Evolutionary conservation across 306 rosid genomes (phyloP).

Genomic region (Prunus davidiana): DNA sequence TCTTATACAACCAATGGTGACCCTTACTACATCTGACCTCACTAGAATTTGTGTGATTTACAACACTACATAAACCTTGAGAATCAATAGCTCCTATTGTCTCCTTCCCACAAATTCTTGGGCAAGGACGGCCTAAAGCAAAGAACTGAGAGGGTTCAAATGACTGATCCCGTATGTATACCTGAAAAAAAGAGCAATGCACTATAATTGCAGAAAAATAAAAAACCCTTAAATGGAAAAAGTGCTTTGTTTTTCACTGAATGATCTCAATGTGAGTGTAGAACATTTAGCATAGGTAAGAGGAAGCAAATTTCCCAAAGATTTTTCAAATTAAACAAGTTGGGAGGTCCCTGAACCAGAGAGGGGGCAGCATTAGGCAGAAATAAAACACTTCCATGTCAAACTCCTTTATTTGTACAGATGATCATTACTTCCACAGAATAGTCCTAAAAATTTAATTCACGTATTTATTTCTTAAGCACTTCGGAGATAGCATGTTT

Average conservation of each 20-base stretch:
- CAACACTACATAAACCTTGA: conserved; percentile 24
- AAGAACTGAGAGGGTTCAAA: conserved; percentile 75
- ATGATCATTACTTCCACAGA: not conserved
- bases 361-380: not conserved
- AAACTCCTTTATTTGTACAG: not conserved
- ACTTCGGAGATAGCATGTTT: not conserved
- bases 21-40: conserved; percentile 64
- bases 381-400: not conserved
- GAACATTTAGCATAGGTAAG: not conserved
- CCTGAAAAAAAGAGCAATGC: conserved; percentile 40
- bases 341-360: not conserved
- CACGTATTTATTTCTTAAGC: not conserved
- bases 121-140: conserved; percentile 80
- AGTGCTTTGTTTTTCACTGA: not conserved
- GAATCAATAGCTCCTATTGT: conserved; percentile 49
- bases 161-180: conserved; percentile 72
- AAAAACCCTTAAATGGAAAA: not conserved
- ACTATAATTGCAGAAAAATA: not conserved
- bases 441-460: not conserved
- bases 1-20: conserved; percentile 84
- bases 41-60: conserved; percentile 23
- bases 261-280: not conserved
- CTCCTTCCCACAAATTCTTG: conserved; percentile 53
- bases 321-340: not conserved
- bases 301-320: not conserved